Percentiles rank a stretch among this genome's conserved stretches.
Evolutionary conservation across 805 yeast genomes (phyloP).

Genomic region (Saccharomycopsis microspora): DNA sequence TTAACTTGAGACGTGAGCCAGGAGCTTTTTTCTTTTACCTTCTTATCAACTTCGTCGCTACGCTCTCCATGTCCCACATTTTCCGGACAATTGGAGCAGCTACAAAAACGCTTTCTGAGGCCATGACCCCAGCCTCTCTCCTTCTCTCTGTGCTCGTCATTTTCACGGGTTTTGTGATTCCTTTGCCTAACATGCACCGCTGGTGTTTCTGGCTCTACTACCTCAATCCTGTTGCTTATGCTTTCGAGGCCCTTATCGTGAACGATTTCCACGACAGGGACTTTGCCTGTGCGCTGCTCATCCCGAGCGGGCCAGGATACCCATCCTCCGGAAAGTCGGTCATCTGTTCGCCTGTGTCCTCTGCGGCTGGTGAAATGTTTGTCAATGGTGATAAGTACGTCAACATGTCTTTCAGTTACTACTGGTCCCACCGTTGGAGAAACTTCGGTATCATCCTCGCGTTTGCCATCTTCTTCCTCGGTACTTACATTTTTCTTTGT

Average conservation of each 20-base stretch:
- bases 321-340: constrained; percentile 19
- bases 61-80: constrained; percentile 31
- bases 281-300: constrained; percentile 25
- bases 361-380: constrained; percentile 32
- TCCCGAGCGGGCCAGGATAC: constrained; percentile 35
- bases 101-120: constrained; percentile 27
- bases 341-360: constrained; percentile 41
- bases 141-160: constrained; percentile 28
- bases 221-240: constrained; percentile 31
- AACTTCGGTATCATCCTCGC: constrained; percentile 48
- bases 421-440: constrained; percentile 43
- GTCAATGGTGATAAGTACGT: constrained; percentile 41
- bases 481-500: constrained; percentile 34
- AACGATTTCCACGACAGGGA: constrained; percentile 30
- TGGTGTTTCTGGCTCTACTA: constrained; percentile 39
- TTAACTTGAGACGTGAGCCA: constrained; percentile 37
- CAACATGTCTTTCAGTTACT: constrained; percentile 29
- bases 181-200: constrained; percentile 30
- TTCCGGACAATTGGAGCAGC: constrained; percentile 31
- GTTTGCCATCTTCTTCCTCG: constrained; percentile 39
- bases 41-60: constrained; percentile 30
- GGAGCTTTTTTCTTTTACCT: constrained; percentile 45
- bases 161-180: constrained; percentile 34
- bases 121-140: constrained; percentile 35
- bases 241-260: constrained; percentile 33